phyloP scores from a whole-genome alignment of 345 rosid species.

The Combretum micranthum region DNA sequence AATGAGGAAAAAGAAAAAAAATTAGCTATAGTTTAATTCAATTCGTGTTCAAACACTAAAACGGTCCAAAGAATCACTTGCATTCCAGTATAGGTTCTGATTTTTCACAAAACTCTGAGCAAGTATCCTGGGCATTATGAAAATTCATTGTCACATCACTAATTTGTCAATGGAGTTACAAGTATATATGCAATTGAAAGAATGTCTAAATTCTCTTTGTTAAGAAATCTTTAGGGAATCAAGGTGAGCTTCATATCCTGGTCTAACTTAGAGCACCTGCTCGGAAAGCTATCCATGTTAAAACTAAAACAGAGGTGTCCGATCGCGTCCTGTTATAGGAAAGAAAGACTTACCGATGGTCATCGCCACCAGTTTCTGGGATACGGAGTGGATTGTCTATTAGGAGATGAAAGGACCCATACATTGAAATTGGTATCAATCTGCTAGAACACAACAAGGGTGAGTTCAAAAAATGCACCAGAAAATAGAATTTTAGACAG shows the following conservation, averaged over 20 bases:
- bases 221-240: constrained; percentile 37
- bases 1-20: not conserved
- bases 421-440: constrained; percentile 69
- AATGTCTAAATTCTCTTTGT: too few species aligned
- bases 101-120: constrained; percentile 68
- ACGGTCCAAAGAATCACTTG: constrained; percentile 9
- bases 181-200: too few species aligned
- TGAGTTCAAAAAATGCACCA: not conserved
- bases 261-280: constrained; percentile 86
- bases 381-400: constrained; percentile 22
- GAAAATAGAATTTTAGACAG: too few species aligned
- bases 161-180: too few species aligned
- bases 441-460: constrained; percentile 22
- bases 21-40: not conserved
- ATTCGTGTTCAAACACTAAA: too few species aligned
- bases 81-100: constrained; percentile 53
- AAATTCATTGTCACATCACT: not conserved
- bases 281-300: not conserved
- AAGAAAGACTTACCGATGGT: constrained; percentile 50
- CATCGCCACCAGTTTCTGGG: constrained; percentile 71
- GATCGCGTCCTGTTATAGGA: not conserved
- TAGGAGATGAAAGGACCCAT: constrained; percentile 60
- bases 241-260: constrained; percentile 67
- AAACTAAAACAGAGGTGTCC: not conserved
- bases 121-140: constrained; percentile 42